Base-by-base conservation (phyloP, 495 filamentous ascomycete genomes). In the Aspergillus asperescens region DNA sequence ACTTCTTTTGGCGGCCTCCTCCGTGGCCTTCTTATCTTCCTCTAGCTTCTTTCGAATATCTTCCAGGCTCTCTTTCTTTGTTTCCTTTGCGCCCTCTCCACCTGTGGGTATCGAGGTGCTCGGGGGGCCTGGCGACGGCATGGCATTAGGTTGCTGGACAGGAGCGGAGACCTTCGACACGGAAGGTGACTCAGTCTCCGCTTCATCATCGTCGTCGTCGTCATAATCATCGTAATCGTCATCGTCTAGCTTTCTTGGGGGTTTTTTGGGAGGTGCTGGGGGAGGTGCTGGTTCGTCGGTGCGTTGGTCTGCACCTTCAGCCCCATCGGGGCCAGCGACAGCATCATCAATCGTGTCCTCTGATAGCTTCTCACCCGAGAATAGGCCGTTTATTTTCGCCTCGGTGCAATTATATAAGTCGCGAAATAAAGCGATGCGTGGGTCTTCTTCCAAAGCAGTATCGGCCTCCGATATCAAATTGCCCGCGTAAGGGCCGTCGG, bases 41-140 rank as follows among this genome's bases (percentile, higher is more conserved):
- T 97, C 90, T 40, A 97, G 72, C 66, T 91, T 86, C 72, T 95
- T 95, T 54, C 91, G 88, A 66, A 90, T 81, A 67, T 95, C 89
- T 65, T 95, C 90, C 1, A 86, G 79, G 16, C 81, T 83, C 81
- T 68, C 78, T 67, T 68, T 85, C 79, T 67, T 79, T 51, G 42
- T 47, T 52, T 75, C 76, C 44, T 76, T 77, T 4, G 52, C 31
- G 34, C 56, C 61, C 25, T 74, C 73, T 8, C 59, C 58, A 27
- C 32, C 60, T 9, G 51, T 60, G 16, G 63, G 64, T 6, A 56
- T 50, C 10, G 72, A 62, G 34, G 60, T 61, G 29, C 64, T 62
- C 16, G 61, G 54, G 31, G 60, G 65, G 45, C 58, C 57, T 4
- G 66, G 61, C 38, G 63, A 67, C 38, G 62, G 58, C n/a, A 59